Evolutionary conservation across 2,329 filamentous ascomycete species (phyloP), one percentile per base, ranked within the genome.

Genomic region (Aspergillus pseudoviridinutans): DNA sequence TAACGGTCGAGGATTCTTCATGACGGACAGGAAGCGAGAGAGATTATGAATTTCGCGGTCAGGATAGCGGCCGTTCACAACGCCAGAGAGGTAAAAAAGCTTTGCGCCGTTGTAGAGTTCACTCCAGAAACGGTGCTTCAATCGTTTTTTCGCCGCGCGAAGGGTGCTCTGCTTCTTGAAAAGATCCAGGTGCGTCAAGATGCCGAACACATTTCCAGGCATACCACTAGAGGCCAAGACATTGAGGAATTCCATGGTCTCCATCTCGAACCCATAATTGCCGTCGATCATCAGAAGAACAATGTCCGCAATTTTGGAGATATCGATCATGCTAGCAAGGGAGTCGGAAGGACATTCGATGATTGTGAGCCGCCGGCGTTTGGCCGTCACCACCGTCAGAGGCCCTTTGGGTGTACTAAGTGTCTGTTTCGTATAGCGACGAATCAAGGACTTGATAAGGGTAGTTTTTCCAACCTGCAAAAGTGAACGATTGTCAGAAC

Each of bases 191-290:
- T 99, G 95, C 17, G 94, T 97, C 49, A 99, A 83, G 57, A 99
- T 92, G 53, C 94, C 94, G 71, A 99, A 97, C 41, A 99, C 92
- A 68, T 99, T 99, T 63, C 94, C 93, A 0, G 95, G 94, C 93
- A 99, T 97, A 74, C 94, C 94, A 29, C 90, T 96, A 2, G 91
- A 86, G n/a, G 90, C 89, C 52, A 99, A 80, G 20, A 97, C 87
- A 67, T 97, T 97, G 70, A 99, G 79, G 61, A 99, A 99, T 76
- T 99, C 94, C 94, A 99, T 99, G 0, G 94, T 99, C 82, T 99
- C 94, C 94, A 99, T 99, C 78, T 99, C 94, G 71, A 99, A 99
- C 14, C 94, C 95, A 69, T 90, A 99, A 77, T 97, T 97, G 56
- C 94, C 95, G 71, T 99, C 94, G 66, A 99, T 99, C 90, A 99